A percentile compares a stretch with the other conserved stretches of the same genome.
These are phyloP conservation scores for Myotisia sp. DNA, from an alignment of 2,329 filamentous ascomycete genomes.

Conservation along the genomic window DNA sequence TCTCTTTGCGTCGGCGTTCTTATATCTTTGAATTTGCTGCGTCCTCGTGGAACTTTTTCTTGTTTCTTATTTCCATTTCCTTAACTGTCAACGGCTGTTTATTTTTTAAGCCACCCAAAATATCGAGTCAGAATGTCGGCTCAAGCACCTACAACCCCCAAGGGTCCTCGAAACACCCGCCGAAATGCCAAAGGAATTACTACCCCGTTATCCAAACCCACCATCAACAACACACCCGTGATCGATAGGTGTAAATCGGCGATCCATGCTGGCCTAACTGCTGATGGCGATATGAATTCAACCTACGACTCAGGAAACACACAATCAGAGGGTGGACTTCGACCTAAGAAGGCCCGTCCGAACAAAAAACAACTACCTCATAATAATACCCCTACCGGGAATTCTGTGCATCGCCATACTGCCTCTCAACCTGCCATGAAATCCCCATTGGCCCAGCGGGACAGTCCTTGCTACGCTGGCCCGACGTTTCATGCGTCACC, in stretches of 20 bases:
- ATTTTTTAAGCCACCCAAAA: conserved; percentile 36
- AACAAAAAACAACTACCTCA: conserved; percentile 15
- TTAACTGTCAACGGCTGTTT: conserved; percentile 29
- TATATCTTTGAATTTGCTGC: conserved; percentile 10
- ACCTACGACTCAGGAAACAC: conserved; percentile 20
- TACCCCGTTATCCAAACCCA: conserved; percentile 20
- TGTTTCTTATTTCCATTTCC: conserved; percentile 20
- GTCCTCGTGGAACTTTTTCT: neutral
- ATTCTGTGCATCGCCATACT: conserved; percentile 19
- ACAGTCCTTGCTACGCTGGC: conserved; percentile 55
- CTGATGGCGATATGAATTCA: conserved; percentile 20
- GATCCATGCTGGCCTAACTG: conserved; percentile 23
- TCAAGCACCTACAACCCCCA: conserved; percentile 27
- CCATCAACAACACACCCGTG: conserved; percentile 1
- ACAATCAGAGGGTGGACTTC: conserved; percentile 16
- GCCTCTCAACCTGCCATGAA: conserved; percentile 28
- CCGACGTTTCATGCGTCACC: conserved; percentile 92
- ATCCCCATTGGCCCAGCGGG: conserved; percentile 29
- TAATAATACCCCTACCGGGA: too few relatives aligned
- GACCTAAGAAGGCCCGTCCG: conserved; percentile 25
- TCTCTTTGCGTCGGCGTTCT: conserved; percentile 8
- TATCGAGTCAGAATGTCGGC: conserved; percentile 30
- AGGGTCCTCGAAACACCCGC: conserved; percentile 25
- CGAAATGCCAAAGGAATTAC: conserved; percentile 24
- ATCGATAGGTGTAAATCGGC: conserved; percentile 17